phyloP scores from a whole-genome alignment of 306 rosid species.

The Inga leiocalycina region DNA sequence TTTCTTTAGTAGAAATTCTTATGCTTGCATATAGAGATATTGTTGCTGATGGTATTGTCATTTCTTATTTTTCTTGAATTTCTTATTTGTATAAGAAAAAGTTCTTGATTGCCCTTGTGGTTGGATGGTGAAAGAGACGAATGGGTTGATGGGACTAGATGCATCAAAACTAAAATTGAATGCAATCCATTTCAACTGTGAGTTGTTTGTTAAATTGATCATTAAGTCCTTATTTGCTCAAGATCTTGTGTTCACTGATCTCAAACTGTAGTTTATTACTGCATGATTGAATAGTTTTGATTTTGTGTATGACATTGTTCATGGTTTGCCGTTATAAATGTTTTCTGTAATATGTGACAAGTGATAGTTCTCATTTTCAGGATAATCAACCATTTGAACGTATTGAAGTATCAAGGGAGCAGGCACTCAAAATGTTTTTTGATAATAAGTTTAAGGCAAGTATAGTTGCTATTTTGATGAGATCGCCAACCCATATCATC shows the following conservation, averaged over 20 bases:
- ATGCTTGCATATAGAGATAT: slow-evolving; percentile 2
- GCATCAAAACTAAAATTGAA: neutral
- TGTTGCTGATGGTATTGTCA: neutral
- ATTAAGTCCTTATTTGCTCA: neutral
- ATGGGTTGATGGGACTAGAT: slow-evolving; percentile 2
- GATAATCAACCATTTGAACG: slow-evolving; percentile 93
- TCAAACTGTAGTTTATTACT: slow-evolving; percentile 1
- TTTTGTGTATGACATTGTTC: slow-evolving; percentile 1
- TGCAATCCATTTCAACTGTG: neutral
- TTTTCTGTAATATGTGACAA: slow-evolving; percentile 25
- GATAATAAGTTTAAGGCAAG: slow-evolving; percentile 90
- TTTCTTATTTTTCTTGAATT: neutral
- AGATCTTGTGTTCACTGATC: neutral
- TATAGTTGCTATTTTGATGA: slow-evolving; percentile 21
- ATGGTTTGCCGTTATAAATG: neutral
- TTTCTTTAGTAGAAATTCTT: slow-evolving; percentile 15
- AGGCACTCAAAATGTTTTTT: slow-evolving; percentile 83
- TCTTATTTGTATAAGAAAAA: neutral
- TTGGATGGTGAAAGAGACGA: neutral
- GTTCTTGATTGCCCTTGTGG: neutral
- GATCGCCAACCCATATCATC: neutral
- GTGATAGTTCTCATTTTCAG: slow-evolving; percentile 46
- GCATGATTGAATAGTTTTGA: neutral
- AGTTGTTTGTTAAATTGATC: slow-evolving; percentile 13
- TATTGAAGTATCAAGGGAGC: slow-evolving; percentile 85